These are phyloP conservation scores for Lipomyces mesembrius DNA, from an alignment of 805 yeast genomes.

Conservation along the genomic window DNA sequence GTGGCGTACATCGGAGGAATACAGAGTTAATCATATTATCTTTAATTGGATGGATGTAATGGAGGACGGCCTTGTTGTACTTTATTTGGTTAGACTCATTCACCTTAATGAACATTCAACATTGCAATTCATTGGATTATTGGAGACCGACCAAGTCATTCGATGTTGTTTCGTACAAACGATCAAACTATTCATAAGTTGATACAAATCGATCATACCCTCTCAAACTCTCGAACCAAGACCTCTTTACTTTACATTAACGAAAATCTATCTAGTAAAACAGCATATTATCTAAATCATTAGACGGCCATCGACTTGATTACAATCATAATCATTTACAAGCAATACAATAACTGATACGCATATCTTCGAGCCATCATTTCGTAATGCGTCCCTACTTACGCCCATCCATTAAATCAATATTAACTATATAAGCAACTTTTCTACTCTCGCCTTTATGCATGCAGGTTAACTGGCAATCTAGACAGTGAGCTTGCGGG, in stretches of 20 bases:
- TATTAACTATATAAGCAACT: slow-evolving; percentile 1
- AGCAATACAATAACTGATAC: neutral
- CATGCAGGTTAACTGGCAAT: slow-evolving; percentile 1
- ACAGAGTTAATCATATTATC: neutral
- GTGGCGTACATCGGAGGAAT: slow-evolving; percentile 3
- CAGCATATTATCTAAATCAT: neutral
- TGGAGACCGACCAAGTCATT: neutral
- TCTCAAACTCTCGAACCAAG: neutral
- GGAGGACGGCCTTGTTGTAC: neutral
- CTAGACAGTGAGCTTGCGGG: slow-evolving; percentile 57
- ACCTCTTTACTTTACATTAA: neutral
- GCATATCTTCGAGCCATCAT: neutral
- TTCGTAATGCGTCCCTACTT: neutral
- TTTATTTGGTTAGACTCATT: neutral
- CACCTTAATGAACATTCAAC: neutral
- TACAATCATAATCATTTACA: neutral
- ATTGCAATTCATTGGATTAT: neutral
- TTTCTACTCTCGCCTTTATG: neutral
- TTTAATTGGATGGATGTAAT: neutral
- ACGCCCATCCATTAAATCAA: neutral
- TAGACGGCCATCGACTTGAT: neutral
- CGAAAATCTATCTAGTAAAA: neutral
- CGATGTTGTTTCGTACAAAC: neutral
- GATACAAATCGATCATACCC: neutral
- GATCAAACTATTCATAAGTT: too few species aligned